These are phyloP conservation scores for Calonectria honghensis DNA, from an alignment of 2,329 filamentous ascomycete species.

Conservation along the genomic window DNA sequence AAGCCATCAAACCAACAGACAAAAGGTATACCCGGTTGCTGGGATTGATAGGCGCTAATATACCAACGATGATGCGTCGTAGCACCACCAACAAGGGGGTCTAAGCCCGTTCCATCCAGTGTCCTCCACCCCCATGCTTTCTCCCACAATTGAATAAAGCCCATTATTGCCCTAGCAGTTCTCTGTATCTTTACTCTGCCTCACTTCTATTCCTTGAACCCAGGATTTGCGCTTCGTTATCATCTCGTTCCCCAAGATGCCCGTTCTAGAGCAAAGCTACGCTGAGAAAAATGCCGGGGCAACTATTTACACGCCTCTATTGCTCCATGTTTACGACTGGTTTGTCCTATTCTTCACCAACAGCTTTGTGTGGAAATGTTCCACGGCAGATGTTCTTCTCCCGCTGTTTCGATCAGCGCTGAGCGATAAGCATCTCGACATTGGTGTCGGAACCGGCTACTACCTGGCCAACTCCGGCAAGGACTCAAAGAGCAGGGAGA, in stretches of 20 bases:
- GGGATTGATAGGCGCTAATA: not conserved
- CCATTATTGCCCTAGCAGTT: not conserved
- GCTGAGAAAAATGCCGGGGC: slow-evolving; percentile 53
- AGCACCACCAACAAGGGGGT: not conserved
- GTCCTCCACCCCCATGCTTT: not conserved
- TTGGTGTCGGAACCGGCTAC: slow-evolving; percentile 64
- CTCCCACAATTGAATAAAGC: not conserved
- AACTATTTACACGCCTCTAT: not conserved
- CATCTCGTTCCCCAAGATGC: not conserved
- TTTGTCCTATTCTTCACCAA: slow-evolving; percentile 61
- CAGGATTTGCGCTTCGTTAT: not conserved
- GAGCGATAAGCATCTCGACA: slow-evolving; percentile 61
- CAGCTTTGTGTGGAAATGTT: slow-evolving; percentile 60
- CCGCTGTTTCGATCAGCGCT: slow-evolving; percentile 61
- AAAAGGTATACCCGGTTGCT: not conserved
- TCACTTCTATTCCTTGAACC: not conserved
- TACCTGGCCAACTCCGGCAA: slow-evolving; percentile 58
- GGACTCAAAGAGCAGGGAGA: slow-evolving; percentile 44
- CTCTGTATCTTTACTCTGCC: not conserved
- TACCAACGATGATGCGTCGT: too few relatives aligned
- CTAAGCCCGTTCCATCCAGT: not conserved
- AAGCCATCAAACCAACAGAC: not conserved
- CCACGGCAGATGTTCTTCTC: slow-evolving; percentile 55
- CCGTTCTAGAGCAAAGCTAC: not conserved
- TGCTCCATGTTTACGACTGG: slow-evolving; percentile 56